phyloP scores from a whole-genome alignment of 202 grass and related monocot genomes.

The Miscanthus sacchariflorus region DNA sequence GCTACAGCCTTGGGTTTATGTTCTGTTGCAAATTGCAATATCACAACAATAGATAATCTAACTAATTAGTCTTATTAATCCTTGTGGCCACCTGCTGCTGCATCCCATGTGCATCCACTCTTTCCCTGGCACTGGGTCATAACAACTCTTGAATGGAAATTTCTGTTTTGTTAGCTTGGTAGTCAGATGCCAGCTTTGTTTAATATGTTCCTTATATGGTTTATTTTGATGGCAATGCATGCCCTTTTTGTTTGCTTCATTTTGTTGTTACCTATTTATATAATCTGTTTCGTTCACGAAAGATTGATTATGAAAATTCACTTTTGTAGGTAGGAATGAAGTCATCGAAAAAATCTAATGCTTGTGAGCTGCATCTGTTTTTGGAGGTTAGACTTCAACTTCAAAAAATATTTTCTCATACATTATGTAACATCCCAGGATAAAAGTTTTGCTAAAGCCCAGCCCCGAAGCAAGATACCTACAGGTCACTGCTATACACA shows the following conservation, averaged over 20 bases:
- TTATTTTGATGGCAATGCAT: not conserved
- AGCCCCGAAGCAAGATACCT: not conserved
- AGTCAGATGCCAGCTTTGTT: not conserved
- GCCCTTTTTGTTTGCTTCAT: not conserved
- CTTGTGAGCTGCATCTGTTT: conserved; percentile 39
- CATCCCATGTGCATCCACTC: not conserved
- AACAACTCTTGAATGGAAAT: not conserved
- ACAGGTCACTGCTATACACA: not conserved
- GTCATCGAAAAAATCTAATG: not conserved
- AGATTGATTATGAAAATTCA: not conserved
- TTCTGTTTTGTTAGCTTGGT: not conserved
- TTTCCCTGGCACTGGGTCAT: not conserved
- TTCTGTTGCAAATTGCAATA: not conserved
- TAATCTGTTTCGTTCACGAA: not conserved
- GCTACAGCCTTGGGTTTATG: not conserved
- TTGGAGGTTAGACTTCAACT: conserved; percentile 52
- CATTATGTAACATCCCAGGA: not conserved
- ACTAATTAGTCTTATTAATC: not conserved
- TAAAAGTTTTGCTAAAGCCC: not conserved
- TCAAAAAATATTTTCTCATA: conserved; percentile 11
- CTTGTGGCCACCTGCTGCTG: not conserved
- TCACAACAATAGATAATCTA: not conserved
- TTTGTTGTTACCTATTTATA: not conserved
- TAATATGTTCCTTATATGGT: not conserved
- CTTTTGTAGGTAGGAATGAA: conserved; percentile 44